phyloP scores from a whole-genome alignment of 768 basidiomycete genomes.

The Scleroderma bovista region DNA sequence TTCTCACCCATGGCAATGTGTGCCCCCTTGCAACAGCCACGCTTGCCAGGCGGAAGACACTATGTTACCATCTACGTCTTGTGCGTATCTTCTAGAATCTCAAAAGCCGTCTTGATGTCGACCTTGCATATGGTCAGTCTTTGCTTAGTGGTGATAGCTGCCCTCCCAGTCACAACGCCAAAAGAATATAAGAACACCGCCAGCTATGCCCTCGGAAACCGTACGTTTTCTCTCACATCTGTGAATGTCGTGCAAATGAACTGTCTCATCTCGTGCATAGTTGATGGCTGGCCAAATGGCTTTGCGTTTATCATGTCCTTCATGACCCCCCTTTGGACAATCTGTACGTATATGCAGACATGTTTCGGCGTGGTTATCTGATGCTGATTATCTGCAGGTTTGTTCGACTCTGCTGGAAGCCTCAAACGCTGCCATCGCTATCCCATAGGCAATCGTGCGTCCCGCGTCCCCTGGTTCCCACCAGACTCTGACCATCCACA shows the following conservation, averaged over 20 bases:
- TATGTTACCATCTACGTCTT: conserved; percentile 66
- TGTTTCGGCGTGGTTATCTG: neutral
- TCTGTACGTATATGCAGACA: conserved; percentile 27
- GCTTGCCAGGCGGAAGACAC: conserved; percentile 63
- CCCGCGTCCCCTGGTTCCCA: neutral
- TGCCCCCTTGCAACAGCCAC: conserved; percentile 63
- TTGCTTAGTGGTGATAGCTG: conserved; percentile 63
- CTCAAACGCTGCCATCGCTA: conserved; percentile 47
- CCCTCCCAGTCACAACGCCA: conserved; percentile 59
- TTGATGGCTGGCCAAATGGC: conserved; percentile 41
- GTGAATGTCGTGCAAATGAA: neutral
- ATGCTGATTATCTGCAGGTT: conserved; percentile 18
- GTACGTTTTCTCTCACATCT: conserved; percentile 31
- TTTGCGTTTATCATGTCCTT: conserved; percentile 48
- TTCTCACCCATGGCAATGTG: conserved; percentile 55
- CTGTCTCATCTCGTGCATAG: conserved; percentile 19
- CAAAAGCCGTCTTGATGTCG: no score
- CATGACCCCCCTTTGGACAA: conserved; percentile 45
- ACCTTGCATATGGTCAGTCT: no score
- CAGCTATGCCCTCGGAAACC: conserved; percentile 56
- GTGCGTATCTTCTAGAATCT: conserved; percentile 31
- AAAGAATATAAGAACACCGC: conserved; percentile 54
- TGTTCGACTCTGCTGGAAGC: conserved; percentile 48
- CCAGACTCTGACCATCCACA: conserved; percentile 5
- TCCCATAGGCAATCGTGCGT: no score